Base-by-base conservation (phyloP, 78 protist species). In the Monosiga brevicollis region DNA sequence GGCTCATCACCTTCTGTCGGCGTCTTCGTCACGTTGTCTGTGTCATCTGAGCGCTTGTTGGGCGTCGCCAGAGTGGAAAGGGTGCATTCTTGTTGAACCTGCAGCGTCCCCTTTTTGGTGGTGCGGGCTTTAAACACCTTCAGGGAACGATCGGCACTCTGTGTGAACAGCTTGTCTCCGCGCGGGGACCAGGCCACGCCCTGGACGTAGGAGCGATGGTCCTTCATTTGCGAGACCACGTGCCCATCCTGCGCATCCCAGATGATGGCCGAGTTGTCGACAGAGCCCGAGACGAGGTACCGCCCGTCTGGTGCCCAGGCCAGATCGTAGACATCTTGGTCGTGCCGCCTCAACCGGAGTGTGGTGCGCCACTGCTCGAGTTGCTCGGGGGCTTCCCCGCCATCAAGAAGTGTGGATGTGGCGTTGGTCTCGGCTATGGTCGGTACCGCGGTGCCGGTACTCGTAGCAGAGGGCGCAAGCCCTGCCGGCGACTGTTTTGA, bases 131-230 rank as follows among this genome's bases (percentile, higher is more conserved):
- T 15, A 24, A 79, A 77, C 36, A 87, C 9, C 54, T 82, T 84
- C 35, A 29, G 29, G 32, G 86, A 36, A 42, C 92, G 84, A 43
- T 89, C 92, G 74, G 81, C n/a, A 42, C 89, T 83, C 41, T 55
- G 38, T 1, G 88, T 79, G 62, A 42, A 76, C 26, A 89, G 36
- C 34, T 10, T 15, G 10, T 75, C 49, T 37, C 80, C 87, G 24
- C 1, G 43, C 22, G 92, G 92, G 71, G 73, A 85, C 89, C 89
- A 89, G 26, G 89, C 82, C 23, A 85, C 89, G 72, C 92, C 92
- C 81, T 84, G 87, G 32, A 86, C 89, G 70, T 79, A 89, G 84
- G 83, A 87, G 36, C 38, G 15, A 74, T 88, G 91, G 38, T 81
- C 91, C 24, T 80, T 42, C 29, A 88, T 0, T 0, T 81, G 70